phyloP scores from a whole-genome alignment of 2,329 filamentous ascomycete genomes.

The Cytospora paraplurivora region DNA sequence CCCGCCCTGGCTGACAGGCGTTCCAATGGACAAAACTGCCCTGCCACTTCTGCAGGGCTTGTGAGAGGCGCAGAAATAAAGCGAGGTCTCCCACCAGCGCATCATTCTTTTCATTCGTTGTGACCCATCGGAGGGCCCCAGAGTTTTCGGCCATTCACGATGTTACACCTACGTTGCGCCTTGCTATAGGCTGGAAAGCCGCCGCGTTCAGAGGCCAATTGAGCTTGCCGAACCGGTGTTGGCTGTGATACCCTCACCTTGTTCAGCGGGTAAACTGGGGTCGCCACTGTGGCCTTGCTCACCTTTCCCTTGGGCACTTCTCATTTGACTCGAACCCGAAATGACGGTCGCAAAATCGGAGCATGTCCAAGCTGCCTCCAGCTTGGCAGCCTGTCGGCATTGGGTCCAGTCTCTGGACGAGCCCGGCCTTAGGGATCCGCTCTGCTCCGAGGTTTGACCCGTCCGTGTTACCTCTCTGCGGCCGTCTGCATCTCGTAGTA shows the following conservation, averaged over 20 bases:
- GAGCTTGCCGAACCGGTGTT: constrained; percentile 19
- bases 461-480: constrained; percentile 11
- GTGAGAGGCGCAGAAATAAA: not conserved
- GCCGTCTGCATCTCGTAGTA: constrained; percentile 17
- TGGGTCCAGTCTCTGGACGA: not conserved
- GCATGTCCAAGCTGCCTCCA: constrained; percentile 17
- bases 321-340: constrained; percentile 24
- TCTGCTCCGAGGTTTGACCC: not conserved
- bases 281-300: constrained; percentile 7
- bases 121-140: not conserved
- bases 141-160: constrained; percentile 21
- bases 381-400: not conserved
- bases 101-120: constrained; percentile 17
- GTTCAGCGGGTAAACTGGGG: constrained; percentile 22
- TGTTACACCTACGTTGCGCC: constrained; percentile 6
- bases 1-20: not conserved
- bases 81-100: constrained; percentile 1
- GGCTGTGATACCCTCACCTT: constrained; percentile 23
- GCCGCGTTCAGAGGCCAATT: constrained; percentile 22
- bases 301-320: constrained; percentile 11
- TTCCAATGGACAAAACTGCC: not conserved
- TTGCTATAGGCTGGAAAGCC: constrained; percentile 25
- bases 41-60: not conserved
- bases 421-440: not conserved
- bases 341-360: constrained; percentile 7